These are phyloP conservation scores for Clavariopsis aquatica DNA, from an alignment of 495 filamentous ascomycete species.

Conservation along the genomic window DNA sequence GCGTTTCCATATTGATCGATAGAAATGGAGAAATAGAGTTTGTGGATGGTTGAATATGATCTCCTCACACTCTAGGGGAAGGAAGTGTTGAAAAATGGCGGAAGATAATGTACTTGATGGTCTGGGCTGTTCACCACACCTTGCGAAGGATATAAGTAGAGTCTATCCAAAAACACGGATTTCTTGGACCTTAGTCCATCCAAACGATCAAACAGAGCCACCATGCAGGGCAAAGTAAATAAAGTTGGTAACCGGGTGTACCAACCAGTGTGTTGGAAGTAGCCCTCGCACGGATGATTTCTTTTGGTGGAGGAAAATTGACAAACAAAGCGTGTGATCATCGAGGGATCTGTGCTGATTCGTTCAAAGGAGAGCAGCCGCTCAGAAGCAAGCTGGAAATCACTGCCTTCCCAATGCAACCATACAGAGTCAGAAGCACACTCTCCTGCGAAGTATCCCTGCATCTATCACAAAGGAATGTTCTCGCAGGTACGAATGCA, in stretches of 20 bases:
- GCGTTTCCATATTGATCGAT: conserved; percentile 11
- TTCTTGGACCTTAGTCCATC: background rate
- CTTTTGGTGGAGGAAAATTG: background rate
- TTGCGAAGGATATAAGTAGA: conserved; percentile 1
- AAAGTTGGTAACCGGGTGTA: background rate
- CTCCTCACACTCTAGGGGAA: background rate
- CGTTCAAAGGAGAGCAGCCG: background rate
- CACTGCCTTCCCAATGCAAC: conserved; percentile 1
- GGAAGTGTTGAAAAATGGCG: background rate
- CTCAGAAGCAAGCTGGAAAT: background rate
- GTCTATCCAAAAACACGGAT: background rate
- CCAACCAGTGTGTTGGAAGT: conserved; percentile 4
- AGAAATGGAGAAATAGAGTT: background rate
- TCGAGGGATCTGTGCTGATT: background rate
- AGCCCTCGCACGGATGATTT: background rate
- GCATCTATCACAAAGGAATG: conserved; percentile 4
- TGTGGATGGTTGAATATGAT: background rate
- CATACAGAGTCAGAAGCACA: background rate
- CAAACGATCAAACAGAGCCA: background rate
- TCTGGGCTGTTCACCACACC: background rate
- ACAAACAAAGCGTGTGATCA: background rate
- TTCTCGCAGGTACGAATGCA: background rate
- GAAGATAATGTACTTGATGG: background rate
- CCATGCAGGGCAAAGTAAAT: conserved; percentile 5
- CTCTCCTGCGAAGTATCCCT: conserved; percentile 6